These are phyloP conservation scores for Cenchrus americanus DNA, from an alignment of 176 grass and related monocot genomes.

Conservation along the genomic window DNA sequence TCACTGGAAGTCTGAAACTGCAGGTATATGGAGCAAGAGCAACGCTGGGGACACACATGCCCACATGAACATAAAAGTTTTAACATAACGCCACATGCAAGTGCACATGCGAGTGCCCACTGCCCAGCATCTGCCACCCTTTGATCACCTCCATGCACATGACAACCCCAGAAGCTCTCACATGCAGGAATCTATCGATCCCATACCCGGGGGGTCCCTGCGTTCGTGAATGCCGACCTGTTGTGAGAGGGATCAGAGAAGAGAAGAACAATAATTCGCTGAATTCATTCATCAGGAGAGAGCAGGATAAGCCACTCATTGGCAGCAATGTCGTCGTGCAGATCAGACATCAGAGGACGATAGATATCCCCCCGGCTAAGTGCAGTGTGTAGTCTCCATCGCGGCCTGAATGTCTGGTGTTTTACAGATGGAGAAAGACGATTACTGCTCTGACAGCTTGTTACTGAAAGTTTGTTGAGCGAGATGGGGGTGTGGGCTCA, in stretches of 20 bases:
- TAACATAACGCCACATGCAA: slow-evolving; percentile 35
- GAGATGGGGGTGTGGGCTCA: background rate
- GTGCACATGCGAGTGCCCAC: slow-evolving; percentile 44
- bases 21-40: background rate
- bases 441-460: background rate
- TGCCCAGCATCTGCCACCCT: too few relatives aligned
- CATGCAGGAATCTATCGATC: slow-evolving; percentile 28
- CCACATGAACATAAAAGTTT: slow-evolving; percentile 23
- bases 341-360: background rate
- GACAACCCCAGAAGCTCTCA: slow-evolving; percentile 15
- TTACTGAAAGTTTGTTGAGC: background rate
- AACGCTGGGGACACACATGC: slow-evolving; percentile 21
- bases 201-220: background rate
- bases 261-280: slow-evolving; percentile 11
- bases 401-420: background rate
- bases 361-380: slow-evolving; percentile 1
- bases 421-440: background rate
- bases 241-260: background rate
- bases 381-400: background rate
- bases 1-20: background rate
- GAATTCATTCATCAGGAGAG: slow-evolving; percentile 10
- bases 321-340: background rate
- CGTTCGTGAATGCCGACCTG: slow-evolving; percentile 11
- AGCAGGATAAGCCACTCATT: background rate
- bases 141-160: slow-evolving; percentile 35